phyloP scores from a whole-genome alignment of 1,284 basidiomycete species.

The Austroboletus novae-zelandiae region DNA sequence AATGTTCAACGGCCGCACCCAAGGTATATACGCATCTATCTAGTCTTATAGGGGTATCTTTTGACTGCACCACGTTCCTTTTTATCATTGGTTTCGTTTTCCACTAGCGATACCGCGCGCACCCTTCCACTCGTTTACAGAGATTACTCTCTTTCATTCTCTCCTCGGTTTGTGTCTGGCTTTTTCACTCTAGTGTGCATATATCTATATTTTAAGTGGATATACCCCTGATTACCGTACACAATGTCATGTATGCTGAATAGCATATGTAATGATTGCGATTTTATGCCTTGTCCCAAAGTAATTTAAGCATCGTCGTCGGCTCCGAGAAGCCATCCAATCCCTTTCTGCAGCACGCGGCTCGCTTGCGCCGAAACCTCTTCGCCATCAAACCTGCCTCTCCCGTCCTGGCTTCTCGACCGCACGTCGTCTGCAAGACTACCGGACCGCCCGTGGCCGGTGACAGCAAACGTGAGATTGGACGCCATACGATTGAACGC shows the following conservation, averaged over 20 bases:
- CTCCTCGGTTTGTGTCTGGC: constrained; percentile 28
- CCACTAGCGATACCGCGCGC: constrained; percentile 8
- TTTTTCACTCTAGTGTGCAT: constrained; percentile 24
- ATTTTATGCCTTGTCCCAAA: background rate
- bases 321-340: constrained; percentile 85
- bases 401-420: constrained; percentile 41
- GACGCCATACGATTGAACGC: constrained; percentile 75
- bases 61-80: constrained; percentile 3
- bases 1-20: background rate
- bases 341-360: constrained; percentile 73
- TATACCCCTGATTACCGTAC: constrained; percentile 23
- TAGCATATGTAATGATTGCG: constrained; percentile 15
- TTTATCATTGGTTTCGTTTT: constrained; percentile 27
- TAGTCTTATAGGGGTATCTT: constrained; percentile 11
- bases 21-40: constrained; percentile 11
- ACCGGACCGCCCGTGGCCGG: constrained; percentile 48
- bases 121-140: constrained; percentile 8
- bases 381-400: constrained; percentile 44
- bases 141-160: background rate
- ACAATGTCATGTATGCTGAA: constrained; percentile 12
- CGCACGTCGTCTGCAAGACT: constrained; percentile 41
- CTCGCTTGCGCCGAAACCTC: constrained; percentile 72
- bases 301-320: constrained; percentile 45
- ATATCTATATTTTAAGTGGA: constrained; percentile 24
- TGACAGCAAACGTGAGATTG: constrained; percentile 65